phyloP scores from a whole-genome alignment of 106 monocot species.

The Triglochin maritima region DNA sequence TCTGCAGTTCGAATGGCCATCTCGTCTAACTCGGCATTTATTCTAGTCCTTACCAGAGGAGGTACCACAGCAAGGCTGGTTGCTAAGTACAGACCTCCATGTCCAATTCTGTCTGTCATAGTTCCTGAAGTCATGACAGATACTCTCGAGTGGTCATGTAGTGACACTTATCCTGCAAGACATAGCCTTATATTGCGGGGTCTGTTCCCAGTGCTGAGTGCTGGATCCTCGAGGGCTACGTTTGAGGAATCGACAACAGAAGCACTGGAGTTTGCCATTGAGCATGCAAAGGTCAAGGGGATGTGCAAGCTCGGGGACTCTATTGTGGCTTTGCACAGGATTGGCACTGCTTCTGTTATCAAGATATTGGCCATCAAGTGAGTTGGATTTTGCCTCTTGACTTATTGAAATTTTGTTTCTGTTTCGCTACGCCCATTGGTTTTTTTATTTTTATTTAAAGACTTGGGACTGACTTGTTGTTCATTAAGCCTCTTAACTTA shows the following conservation, averaged over 20 bases:
- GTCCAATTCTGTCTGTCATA: conserved; percentile 56
- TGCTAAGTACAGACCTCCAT: conserved; percentile 63
- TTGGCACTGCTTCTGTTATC: conserved; percentile 56
- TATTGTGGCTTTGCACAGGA: conserved; percentile 56
- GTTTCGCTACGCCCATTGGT: no score
- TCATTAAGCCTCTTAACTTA: no score
- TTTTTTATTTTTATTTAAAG: no score
- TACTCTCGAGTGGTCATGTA: conserved; percentile 49
- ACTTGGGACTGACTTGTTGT: no score
- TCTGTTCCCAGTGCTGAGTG: conserved; percentile 42
- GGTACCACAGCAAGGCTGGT: conserved; percentile 60
- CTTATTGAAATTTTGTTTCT: neutral
- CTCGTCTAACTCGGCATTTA: conserved; percentile 41
- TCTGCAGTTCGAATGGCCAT: conserved; percentile 58
- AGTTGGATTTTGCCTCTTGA: neutral
- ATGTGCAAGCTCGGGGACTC: conserved; percentile 57
- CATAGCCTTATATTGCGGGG: conserved; percentile 64
- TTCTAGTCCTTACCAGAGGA: conserved; percentile 57
- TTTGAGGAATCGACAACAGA: conserved; percentile 53
- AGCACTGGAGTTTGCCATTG: conserved; percentile 38
- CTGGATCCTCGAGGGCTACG: conserved; percentile 52
- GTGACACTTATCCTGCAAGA: conserved; percentile 52
- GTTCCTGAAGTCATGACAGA: conserved; percentile 56
- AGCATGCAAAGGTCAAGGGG: conserved; percentile 27
- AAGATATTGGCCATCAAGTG: conserved; percentile 50